Evolutionary conservation across 2,329 filamentous ascomycete species (phyloP), one percentile per base, ranked within the genome.

Genomic region (Raffaelea ambrosiae): DNA sequence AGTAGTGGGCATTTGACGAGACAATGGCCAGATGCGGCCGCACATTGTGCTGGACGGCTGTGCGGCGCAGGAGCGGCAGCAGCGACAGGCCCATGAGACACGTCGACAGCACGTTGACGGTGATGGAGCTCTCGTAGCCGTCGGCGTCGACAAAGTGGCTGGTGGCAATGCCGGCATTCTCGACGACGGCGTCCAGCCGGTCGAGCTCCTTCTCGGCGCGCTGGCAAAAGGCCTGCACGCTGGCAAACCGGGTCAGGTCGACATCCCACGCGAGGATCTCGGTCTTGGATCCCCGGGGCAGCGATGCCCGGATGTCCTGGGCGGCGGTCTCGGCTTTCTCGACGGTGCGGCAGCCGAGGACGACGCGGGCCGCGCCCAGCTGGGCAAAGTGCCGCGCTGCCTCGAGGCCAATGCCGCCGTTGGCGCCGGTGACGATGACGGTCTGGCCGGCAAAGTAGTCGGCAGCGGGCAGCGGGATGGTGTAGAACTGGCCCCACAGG

Each of bases 201-300:
- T 64, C 62, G 26, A 73, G 55, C 40, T 52, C 50, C 5, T 9
- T n/a, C 3, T 48, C 51, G 8, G 55, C 60, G 16, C 59, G 55
- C 8, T 35, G 19, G 42, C 54, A 57, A 50, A 81, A 78, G 1
- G 57, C 59, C 44, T 63, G 58, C 35, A 78, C 66, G 29, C 66
- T 72, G 3, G 66, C 64, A 53, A 72, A 74, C 18, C 62, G 68
- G 14, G 54, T 56, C 53, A 78, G 65, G 54, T 79, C 74, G 4
- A 79, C 54, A 11, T 62, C 47, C 73, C 73, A 79, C 13, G 77
- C 71, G 40, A 76, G 62, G 29, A 74, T 58, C 19, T 26, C 21
- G 29, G 14, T 20, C 36, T 26, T 11, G n/a, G 22, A 3, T 8
- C 21, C 20, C 53, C 5, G 49, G 29, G 13, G 8, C 13, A 61